These are phyloP conservation scores for Cladosporium sp. DNA, from an alignment of 2,329 filamentous ascomycete genomes.

Conservation along the genomic window DNA sequence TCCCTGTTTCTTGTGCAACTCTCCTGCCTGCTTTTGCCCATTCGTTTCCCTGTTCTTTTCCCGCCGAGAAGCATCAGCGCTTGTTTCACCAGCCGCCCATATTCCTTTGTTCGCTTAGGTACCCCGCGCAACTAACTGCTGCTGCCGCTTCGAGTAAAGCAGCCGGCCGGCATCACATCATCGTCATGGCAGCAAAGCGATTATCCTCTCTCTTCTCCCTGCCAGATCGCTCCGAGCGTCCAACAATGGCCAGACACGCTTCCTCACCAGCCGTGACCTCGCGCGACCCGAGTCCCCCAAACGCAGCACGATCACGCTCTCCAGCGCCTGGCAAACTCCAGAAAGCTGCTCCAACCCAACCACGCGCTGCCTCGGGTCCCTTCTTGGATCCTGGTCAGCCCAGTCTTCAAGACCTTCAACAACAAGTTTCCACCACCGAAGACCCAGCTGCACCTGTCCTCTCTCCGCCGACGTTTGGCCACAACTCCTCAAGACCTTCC, in stretches of 20 bases:
- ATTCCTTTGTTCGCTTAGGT: conserved; percentile 11
- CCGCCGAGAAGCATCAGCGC: neutral
- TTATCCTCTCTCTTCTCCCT: conserved; percentile 11
- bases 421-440: conserved; percentile 21
- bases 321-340: neutral
- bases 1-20: neutral
- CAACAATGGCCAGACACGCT: neutral
- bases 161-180: neutral
- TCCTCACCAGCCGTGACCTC: neutral
- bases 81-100: conserved; percentile 7
- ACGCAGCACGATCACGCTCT: neutral
- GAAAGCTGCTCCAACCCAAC: conserved; percentile 2
- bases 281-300: neutral
- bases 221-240: conserved; percentile 7
- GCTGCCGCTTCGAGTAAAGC: neutral
- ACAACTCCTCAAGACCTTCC: conserved; percentile 23
- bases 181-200: conserved; percentile 10
- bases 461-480: conserved; percentile 20
- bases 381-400: conserved; percentile 20
- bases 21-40: conserved; percentile 1
- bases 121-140: conserved; percentile 7
- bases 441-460: conserved; percentile 22
- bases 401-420: conserved; percentile 28
- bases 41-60: neutral
- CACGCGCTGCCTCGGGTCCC: conserved; percentile 9